phyloP scores from a whole-genome alignment of 345 rosid genomes.

The Syzygium grande region DNA sequence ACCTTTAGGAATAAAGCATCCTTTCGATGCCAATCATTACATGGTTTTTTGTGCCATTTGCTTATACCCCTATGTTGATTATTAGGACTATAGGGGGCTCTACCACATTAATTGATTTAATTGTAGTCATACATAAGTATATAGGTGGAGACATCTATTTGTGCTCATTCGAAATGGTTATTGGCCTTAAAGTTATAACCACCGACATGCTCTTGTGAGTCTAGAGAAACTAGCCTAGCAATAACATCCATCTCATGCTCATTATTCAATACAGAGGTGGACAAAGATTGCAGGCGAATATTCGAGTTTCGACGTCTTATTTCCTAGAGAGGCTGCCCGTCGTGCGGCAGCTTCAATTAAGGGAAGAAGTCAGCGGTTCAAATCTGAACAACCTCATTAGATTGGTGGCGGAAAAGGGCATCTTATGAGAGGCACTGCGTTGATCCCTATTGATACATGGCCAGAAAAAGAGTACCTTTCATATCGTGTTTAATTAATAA shows the following conservation, averaged over 20 bases:
- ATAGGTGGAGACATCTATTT: not conserved
- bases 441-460: not conserved
- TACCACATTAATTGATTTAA: not conserved
- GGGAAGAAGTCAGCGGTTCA: not conserved
- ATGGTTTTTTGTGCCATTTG: not conserved
- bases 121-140: not conserved
- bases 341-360: not conserved
- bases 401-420: not conserved
- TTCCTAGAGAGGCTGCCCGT: not conserved
- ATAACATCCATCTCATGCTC: not conserved
- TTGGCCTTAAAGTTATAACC: not conserved
- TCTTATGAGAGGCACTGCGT: not conserved
- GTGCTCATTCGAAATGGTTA: not conserved
- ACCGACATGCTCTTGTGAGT: not conserved
- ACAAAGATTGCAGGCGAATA: not conserved
- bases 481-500: not conserved
- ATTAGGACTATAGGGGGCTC: not conserved
- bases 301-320: not conserved
- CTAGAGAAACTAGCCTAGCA: not conserved
- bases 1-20: not conserved
- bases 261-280: not conserved
- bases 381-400: not conserved
- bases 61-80: not conserved
- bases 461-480: not conserved
- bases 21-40: conserved; percentile 1